Percentiles rank a stretch among this genome's conserved stretches.
phyloP scores from a whole-genome alignment of 1,284 basidiomycete genomes.

The Neonothopanus nambi region DNA sequence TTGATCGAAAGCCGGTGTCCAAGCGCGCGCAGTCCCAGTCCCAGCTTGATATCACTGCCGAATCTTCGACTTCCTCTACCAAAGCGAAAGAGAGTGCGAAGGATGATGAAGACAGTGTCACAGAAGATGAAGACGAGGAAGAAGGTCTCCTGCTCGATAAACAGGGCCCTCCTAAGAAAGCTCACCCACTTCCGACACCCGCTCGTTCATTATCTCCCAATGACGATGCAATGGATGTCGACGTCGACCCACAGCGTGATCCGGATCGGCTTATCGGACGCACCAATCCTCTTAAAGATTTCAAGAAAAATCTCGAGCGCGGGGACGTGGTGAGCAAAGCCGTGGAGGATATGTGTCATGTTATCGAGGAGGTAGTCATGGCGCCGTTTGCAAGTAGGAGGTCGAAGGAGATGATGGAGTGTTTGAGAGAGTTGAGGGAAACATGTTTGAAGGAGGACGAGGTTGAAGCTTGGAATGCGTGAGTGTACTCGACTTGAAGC shows the following conservation, averaged over 20 bases:
- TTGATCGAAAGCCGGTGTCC: conserved; percentile 48
- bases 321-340: conserved; percentile 84
- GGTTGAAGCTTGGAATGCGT: conserved; percentile 78
- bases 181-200: conserved; percentile 45
- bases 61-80: no score
- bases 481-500: conserved; percentile 25
- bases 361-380: conserved; percentile 70
- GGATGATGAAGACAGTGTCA: conserved; percentile 43
- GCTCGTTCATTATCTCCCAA: conserved; percentile 49
- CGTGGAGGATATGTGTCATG: conserved; percentile 72
- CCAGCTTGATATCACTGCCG: conserved; percentile 11
- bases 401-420: conserved; percentile 69
- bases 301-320: conserved; percentile 63
- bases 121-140: conserved; percentile 40
- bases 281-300: conserved; percentile 74
- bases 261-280: conserved; percentile 71
- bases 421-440: conserved; percentile 66
- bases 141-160: conserved; percentile 27
- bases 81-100: no score
- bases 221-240: conserved; percentile 11
- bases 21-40: conserved; percentile 22
- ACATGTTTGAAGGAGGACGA: conserved; percentile 76
- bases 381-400: conserved; percentile 70
- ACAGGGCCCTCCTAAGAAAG: conserved; percentile 16
- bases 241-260: conserved; percentile 40